Base-by-base conservation (phyloP, 2,329 filamentous ascomycete species). In the Exophiala viscosa region DNA sequence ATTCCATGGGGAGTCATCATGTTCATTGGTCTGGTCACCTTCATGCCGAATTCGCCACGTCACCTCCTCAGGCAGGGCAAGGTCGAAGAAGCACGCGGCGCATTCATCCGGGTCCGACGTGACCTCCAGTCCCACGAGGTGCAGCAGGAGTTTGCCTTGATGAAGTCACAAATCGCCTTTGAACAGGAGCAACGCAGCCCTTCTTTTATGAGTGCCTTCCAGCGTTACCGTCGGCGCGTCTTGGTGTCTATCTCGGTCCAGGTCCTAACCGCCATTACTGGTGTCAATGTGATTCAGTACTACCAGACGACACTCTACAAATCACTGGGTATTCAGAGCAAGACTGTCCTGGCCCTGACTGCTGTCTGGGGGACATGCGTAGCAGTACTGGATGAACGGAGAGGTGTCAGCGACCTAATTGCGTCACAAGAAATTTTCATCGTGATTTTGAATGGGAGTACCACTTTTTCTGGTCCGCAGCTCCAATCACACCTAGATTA, bases 221-320 rank as follows among this genome's bases (percentile, higher is more conserved):
- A 49, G 74, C 86, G 50, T 84, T 87, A 52, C 86, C 86, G 58
- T 70, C 77, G 59, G 76, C 76, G 60, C 79, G 80, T 63, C 90
- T 84, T 77, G 75, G 85, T 67, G 74, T 80, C 72, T 67, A 86
- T 82, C 43, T 84, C 84, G 18, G 76, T 88, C 32, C 86, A 89
- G 75, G 88, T 88, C 84, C 87, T 88, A 83, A 86, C 88, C 71
- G 85, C 88, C 71, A 60, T 81, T 80, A 91, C 88, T 15, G 88
- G 90, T 76, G 87, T 95, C 73, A 95, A 95, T 80, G 95, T 92
- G 74, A 88, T 93, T 78, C 93, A 91, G 48, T 88, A 89, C 76
- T 89, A 32, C 90, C 88, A 31, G 83, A 87, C 83, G 65, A 90
- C 92, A 63, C 70, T 87, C 41, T 86, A 86, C 71, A 81, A 85